Conservation (phyloP, 2,329 filamentous ascomycete genomes). For the Fusarium humuli region DNA sequence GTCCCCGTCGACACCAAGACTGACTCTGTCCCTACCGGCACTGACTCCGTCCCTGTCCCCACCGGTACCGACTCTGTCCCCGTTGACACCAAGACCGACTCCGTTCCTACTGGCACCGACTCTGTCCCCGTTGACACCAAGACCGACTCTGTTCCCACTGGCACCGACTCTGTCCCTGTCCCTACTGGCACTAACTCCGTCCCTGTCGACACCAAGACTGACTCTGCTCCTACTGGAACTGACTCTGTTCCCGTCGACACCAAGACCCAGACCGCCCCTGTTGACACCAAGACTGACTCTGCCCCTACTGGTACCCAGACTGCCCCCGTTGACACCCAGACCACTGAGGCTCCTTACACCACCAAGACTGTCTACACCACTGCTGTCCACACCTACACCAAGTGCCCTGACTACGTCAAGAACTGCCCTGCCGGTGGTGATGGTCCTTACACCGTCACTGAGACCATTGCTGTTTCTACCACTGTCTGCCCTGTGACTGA, state of each 20-base stretch:
- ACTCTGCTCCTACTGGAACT: background rate
- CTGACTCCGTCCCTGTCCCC: background rate
- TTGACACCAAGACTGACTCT: background rate
- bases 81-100: background rate
- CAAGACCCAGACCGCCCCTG: background rate
- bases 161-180: background rate
- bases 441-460: conserved; percentile 45
- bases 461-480: conserved; percentile 53
- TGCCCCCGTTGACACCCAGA: background rate
- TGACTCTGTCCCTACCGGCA: background rate
- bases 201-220: background rate
- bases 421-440: conserved; percentile 46
- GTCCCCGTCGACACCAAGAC: background rate
- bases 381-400: conserved; percentile 45
- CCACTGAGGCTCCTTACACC: conserved; percentile 40
- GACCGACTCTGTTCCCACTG: background rate
- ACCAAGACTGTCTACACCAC: conserved; percentile 51
- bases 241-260: background rate
- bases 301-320: background rate
- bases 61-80: background rate
- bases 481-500: conserved; percentile 57
- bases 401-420: conserved; percentile 48
- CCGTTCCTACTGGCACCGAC: background rate
- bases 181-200: background rate
- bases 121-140: background rate